Evolutionary conservation across 176 grass and related monocot species (phyloP), one percentile per base, ranked within the genome.

Genomic region (Coix lacrymajobi): DNA sequence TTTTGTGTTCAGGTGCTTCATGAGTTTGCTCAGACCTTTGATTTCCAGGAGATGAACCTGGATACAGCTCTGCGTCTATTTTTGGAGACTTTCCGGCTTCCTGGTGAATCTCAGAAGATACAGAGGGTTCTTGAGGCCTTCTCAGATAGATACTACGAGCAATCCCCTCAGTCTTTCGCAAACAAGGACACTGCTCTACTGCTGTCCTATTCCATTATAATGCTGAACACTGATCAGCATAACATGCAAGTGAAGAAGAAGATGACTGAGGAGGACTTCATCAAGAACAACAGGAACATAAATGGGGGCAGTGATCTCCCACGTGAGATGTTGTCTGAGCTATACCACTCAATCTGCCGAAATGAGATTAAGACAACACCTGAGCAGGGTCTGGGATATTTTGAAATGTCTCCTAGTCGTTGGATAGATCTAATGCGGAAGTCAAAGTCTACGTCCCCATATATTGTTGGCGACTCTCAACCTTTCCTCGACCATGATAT

Each of bases 211-310:
- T 99, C 97, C 60, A 90, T 99, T 67, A 99, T 99, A 91, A 92
- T 99, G 97, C 87, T 99, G 45, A 99, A 99, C 86, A 99, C 97
- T 37, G 97, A 99, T 90, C 97, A 99, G 78, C 97, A 99, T 74
- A 99, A 99, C 80, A 94, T 92, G 87, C 97, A 99, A 75, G 97
- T 99, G 68, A 99, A 99, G 81, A 99, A 96, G 83, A 99, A 99
- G 81, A 99, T 99, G 97, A 99, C 97, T 1, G 93, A 99, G 82
- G 97, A 99, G 69, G 97, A 99, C 82, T 99, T 99, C 79, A 96
- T 99, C 69, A 88, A 94, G 87, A 99, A 99, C 39, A 99, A 99
- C 64, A 92, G 97, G 76, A 91, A 78, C 85, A 99, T 99, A 84
- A 99, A 99, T 87, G 97, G 93, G 33, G 97, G 97, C 64, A 81